phyloP scores from a whole-genome alignment of 257 asterid genomes.

The Solanum appendiculatum region DNA sequence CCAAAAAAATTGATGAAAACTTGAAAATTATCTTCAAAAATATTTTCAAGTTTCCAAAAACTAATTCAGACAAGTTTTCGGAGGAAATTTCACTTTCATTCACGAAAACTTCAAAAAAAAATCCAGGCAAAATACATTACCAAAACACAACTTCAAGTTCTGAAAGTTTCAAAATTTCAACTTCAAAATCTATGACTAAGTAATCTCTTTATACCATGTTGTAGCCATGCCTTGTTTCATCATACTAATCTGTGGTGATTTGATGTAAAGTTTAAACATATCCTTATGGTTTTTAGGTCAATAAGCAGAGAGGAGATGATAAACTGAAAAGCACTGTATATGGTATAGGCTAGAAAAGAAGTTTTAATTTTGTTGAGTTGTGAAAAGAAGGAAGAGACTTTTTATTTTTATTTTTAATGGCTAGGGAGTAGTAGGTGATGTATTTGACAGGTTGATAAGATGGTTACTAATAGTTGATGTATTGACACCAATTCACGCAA shows the following conservation, averaged over 20 bases:
- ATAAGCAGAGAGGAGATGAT: conserved; percentile 32
- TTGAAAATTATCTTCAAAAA: too few relatives aligned
- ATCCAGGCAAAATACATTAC: too few relatives aligned
- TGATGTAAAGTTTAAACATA: neutral
- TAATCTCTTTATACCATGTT: neutral
- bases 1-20: too few relatives aligned
- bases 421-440: conserved; percentile 1
- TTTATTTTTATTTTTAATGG: neutral
- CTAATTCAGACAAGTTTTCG: neutral
- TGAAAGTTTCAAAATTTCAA: neutral
- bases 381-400: neutral
- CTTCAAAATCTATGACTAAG: neutral
- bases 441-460: conserved; percentile 26
- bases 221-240: neutral
- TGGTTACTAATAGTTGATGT: conserved; percentile 38
- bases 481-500: conserved; percentile 69
- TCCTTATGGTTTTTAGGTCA: conserved; percentile 34
- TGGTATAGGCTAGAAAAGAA: conserved; percentile 1
- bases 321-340: conserved; percentile 10
- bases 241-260: neutral
- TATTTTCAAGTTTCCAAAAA: neutral
- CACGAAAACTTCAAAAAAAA: too few relatives aligned
- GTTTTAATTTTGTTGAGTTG: neutral
- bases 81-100: neutral
- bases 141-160: neutral